Percentiles rank a stretch among this genome's conserved stretches.
Evolutionary conservation across 345 rosid genomes (phyloP).

Genomic region (Dimocarpus longan): DNA sequence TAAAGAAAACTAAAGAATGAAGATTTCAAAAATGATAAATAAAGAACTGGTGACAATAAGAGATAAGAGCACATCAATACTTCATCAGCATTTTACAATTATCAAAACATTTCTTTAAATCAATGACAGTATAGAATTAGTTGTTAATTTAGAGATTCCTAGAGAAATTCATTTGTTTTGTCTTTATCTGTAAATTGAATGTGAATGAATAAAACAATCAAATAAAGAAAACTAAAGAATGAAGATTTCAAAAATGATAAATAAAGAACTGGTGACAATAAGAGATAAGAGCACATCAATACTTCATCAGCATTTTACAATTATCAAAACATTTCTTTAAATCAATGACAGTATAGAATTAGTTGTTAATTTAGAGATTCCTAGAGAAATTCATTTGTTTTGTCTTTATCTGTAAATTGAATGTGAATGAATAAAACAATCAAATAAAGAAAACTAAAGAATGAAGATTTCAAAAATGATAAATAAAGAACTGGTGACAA

Average conservation of each 20-base stretch:
- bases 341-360: neutral
- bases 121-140: neutral
- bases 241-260: neutral
- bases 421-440: neutral
- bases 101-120: no score
- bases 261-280: neutral
- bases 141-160: neutral
- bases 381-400: neutral
- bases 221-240: no score
- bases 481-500: neutral
- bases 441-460: no score
- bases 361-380: neutral
- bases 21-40: no score
- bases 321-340: no score
- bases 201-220: neutral
- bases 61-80: neutral
- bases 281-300: neutral
- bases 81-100: neutral
- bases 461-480: neutral
- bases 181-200: neutral
- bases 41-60: neutral
- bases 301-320: neutral
- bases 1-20: neutral
- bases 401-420: neutral
- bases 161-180: no score